A percentile compares a stretch with the other conserved stretches of the same genome.
phyloP scores from a whole-genome alignment of 192 early-diverging fungal species.

The Coemansia sp. region DNA sequence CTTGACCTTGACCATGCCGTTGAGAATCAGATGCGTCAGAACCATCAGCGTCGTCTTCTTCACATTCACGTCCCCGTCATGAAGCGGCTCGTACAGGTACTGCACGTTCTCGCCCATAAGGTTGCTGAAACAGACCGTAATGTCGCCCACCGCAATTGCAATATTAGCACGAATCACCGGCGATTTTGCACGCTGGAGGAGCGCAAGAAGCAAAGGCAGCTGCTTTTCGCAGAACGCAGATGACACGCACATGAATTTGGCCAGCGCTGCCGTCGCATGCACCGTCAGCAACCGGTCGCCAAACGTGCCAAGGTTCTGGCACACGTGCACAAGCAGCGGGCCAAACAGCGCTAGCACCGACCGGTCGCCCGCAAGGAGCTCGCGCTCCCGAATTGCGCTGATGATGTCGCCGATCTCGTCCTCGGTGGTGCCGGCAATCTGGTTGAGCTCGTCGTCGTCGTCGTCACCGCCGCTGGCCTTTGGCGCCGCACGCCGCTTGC shows the following conservation, averaged over 20 bases:
- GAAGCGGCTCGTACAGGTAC: conserved; percentile 90
- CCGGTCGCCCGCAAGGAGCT: conserved; percentile 78
- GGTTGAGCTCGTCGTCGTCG: conserved; percentile 86
- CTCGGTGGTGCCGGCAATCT: conserved; percentile 88
- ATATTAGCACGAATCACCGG: conserved; percentile 91
- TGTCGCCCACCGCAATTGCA: conserved; percentile 96
- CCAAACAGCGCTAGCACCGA: conserved; percentile 82
- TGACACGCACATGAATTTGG: conserved; percentile 97
- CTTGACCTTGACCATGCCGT: conserved; percentile 99
- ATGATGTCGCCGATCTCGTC: conserved; percentile 95
- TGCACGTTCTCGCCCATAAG: conserved; percentile 96
- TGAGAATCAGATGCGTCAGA: conserved; percentile 93
- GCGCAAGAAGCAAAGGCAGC: conserved; percentile 86
- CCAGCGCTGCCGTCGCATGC: conserved; percentile 81
- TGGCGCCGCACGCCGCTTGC: conserved; percentile 42
- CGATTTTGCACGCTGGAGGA: conserved; percentile 81
- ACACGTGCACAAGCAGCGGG: conserved; percentile 79
- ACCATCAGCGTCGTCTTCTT: conserved; percentile 99
- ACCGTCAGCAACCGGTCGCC: conserved; percentile 84
- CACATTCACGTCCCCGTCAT: conserved; percentile 76
- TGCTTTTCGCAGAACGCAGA: conserved; percentile 92
- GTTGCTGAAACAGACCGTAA: conserved; percentile 96
- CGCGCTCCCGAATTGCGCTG: conserved; percentile 82
- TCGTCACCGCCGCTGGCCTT: conserved; percentile 28
- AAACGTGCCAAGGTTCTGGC: conserved; percentile 78